Conservation (phyloP, 192 early-diverging fungal genomes). For the Podila minutissima region DNA sequence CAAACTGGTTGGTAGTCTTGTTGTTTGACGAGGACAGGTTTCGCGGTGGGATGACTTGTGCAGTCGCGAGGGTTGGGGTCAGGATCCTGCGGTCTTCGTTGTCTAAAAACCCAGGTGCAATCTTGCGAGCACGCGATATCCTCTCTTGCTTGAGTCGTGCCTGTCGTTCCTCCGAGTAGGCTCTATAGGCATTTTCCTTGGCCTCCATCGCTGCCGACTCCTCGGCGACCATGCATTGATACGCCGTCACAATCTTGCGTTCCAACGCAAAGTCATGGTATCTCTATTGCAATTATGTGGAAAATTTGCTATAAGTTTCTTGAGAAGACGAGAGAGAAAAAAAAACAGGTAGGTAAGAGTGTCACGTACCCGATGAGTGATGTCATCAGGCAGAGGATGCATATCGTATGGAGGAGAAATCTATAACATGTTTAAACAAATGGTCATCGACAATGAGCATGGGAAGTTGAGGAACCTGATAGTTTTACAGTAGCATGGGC, state of each 20-base stretch:
- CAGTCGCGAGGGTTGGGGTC: conserved; percentile 53
- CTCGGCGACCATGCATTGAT: conserved; percentile 47
- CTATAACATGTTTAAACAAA: conserved; percentile 7
- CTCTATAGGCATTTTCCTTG: conserved; percentile 38
- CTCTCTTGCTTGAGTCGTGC: conserved; percentile 59
- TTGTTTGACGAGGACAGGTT: background rate
- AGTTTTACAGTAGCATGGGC: background rate
- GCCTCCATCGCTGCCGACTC: conserved; percentile 40
- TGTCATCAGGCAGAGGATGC: conserved; percentile 30
- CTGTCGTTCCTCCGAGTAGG: conserved; percentile 54
- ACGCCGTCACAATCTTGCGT: conserved; percentile 56
- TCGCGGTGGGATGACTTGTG: conserved; percentile 7
- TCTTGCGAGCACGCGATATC: conserved; percentile 60
- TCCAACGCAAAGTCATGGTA: conserved; percentile 67
- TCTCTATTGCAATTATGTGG: conserved; percentile 11
- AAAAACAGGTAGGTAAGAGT: background rate
- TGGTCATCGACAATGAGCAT: background rate
- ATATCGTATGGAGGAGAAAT: conserved; percentile 44
- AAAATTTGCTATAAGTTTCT: too few relatives aligned
- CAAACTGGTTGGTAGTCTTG: conserved; percentile 5
- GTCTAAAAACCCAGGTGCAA: conserved; percentile 73
- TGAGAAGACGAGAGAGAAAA: too few relatives aligned
- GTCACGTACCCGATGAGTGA: conserved; percentile 22
- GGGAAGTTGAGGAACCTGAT: background rate
- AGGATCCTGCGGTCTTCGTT: conserved; percentile 66